Base-by-base conservation (phyloP, 2,329 filamentous ascomycete genomes). In the Fusarium clavum region DNA sequence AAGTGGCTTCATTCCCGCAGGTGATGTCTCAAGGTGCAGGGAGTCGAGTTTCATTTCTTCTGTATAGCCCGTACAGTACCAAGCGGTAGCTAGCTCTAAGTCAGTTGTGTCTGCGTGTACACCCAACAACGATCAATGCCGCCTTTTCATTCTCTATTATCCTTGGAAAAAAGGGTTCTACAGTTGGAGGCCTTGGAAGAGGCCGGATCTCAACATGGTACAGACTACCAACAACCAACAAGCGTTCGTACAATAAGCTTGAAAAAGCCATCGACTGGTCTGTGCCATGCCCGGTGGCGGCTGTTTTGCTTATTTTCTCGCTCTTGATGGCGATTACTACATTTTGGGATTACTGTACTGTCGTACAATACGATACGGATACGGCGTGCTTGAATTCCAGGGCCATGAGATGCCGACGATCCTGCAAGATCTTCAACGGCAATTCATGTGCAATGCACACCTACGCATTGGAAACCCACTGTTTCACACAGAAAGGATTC, bases 281-380 rank as follows among this genome's bases (percentile, higher is more conserved):
- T 29, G 38, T 53, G 20, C 45, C 27, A 47, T 57, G 43, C 52
- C 34, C 43, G 29, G 44, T 40, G 49, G 49, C 49, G 49, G 40
- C 44, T 65, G 47, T 56, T 56, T 57, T 45, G 24, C 20, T 52
- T 55, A 51, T 34, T 29, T 48, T 44, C 44, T 44, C 63, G 52
- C 59, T 70, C 45, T 59, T 65, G 61, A 57, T 64, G 62, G 71
- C 58, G 60, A 60, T 73, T 66, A 70, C 68, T 55, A 57, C 61
- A 73, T 67, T 38, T 45, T 32, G 34, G 57, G 57, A 66, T 52
- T 44, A 49, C 48, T 61, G 24, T 59, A 34, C 47, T 16, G 16
- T 25, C 20, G 49, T 16, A 52, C 57, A 61, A 22, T 20, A 45
- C 20, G 18, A 22, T 32, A 40, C 20, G 18, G 49, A 38, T 27